Conservation (phyloP, 139 green algal genomes). For the Chlamydomonas sphaeroides region DNA sequence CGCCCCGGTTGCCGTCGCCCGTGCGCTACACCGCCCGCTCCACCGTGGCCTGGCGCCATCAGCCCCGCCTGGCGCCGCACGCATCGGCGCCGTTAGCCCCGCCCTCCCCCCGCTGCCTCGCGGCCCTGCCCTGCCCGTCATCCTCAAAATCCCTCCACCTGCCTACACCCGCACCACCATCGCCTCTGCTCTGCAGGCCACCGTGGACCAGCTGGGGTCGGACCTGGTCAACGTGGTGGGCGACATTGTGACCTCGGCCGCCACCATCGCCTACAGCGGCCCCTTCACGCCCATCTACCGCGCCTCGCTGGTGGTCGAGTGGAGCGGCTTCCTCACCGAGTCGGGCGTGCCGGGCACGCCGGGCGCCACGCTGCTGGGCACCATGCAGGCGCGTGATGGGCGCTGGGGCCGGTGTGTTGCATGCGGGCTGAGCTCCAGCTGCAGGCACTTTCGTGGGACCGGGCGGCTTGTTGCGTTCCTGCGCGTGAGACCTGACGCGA, state of each 20-base stretch:
- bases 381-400: background rate
- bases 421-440: too few species aligned
- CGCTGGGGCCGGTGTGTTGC: too few species aligned
- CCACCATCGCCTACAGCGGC: conserved; percentile 71
- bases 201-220: conserved; percentile 68
- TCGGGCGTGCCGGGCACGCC: conserved; percentile 65
- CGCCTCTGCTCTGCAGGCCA: conserved; percentile 46
- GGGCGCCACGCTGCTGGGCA: conserved; percentile 23
- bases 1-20: too few species aligned
- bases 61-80: too few species aligned
- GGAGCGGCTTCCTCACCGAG: conserved; percentile 54
- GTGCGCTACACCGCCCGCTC: too few species aligned
- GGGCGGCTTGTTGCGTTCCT: too few species aligned
- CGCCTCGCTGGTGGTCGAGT: conserved; percentile 57
- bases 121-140: background rate
- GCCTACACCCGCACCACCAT: background rate
- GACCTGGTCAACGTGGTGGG: conserved; percentile 81
- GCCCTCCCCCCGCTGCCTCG: background rate
- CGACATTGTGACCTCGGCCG: conserved; percentile 74
- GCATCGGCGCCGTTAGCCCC: too few species aligned
- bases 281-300: conserved; percentile 82
- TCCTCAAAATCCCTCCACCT: background rate
- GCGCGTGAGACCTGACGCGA: too few species aligned
- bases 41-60: too few species aligned
- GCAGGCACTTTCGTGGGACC: too few species aligned